Evolutionary conservation across 495 filamentous ascomycete genomes (phyloP), one percentile per base, ranked within the genome.

Genomic region (Emericellopsis terricola): DNA sequence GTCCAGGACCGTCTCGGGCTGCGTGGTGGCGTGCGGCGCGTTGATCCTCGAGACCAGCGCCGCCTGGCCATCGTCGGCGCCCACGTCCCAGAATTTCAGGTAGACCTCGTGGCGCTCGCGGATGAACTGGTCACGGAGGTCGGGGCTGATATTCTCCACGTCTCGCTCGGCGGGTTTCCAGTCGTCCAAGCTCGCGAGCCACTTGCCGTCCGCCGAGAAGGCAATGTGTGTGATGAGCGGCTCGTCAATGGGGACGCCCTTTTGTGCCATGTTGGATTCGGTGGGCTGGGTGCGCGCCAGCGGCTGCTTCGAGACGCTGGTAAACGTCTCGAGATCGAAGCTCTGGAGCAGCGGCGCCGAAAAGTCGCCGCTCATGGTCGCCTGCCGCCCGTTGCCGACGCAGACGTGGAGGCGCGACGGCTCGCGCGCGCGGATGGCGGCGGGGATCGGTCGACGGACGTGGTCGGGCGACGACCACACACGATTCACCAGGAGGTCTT

Each of bases 31-130:
- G 56, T 99, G 89, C 11, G 89, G 86, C 9, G 71, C 64, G 50
- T 93, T 81, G 27, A 96, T 70, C 14, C 87, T 67, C 5, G 83
- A 76, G 19, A 79, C 69, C 9, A 96, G 56, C 46, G 81, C 71
- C 67, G 86, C 82, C 2, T 59, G 49, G 27, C 63, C 61, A 20
- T 61, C 64, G 20, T 71, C 67, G 15, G 64, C 51, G 26, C 67
- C 69, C 65, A 81, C 83, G 34, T 66, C 65, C 89, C 89, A 99
- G 48, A 99, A 87, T 44, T 87, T 94, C 15, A 99, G 57, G 42
- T 75, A 79, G 2, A 81, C 64, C 46, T 99, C 89, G 4, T 68
- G 65, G 19, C 59, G 65, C 34, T 70, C 62, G 30, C 60, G 57
- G 14, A 35, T 38, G 11, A 51, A 43, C n/a, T 62, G 37, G 3